phyloP scores from a whole-genome alignment of 1,284 basidiomycete genomes.

The Anthracocystis panici-leucophaei region DNA sequence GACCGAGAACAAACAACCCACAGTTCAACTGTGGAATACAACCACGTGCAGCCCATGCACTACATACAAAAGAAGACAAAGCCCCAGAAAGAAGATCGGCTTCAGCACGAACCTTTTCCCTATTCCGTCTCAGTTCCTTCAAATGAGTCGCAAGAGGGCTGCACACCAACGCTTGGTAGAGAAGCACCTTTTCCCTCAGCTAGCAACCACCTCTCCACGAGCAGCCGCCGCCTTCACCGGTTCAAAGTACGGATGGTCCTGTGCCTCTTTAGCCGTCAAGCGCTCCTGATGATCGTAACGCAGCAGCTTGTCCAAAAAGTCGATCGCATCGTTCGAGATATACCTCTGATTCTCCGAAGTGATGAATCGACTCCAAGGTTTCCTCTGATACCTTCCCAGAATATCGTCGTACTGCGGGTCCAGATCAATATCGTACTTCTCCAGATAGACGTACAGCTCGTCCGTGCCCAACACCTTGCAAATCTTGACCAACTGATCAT shows the following conservation, averaged over 20 bases:
- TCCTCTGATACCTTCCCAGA: constrained; percentile 78
- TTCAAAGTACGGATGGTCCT: constrained; percentile 67
- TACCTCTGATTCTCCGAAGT: constrained; percentile 88
- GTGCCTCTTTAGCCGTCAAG: constrained; percentile 79
- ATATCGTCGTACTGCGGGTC: constrained; percentile 70
- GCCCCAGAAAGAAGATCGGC: not conserved
- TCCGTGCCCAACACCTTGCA: constrained; percentile 97
- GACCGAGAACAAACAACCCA: constrained; percentile 11
- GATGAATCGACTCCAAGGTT: constrained; percentile 77
- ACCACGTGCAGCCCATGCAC: not conserved
- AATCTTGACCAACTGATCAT: constrained; percentile 98
- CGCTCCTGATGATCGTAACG: constrained; percentile 97
- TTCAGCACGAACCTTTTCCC: no score
- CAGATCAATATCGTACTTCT: constrained; percentile 77
- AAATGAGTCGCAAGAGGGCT: not conserved
- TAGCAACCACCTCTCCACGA: constrained; percentile 49
- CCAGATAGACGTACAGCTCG: constrained; percentile 80
- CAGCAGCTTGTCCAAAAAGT: constrained; percentile 94
- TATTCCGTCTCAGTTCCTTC: not conserved
- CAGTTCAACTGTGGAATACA: constrained; percentile 1
- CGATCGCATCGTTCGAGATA: constrained; percentile 81
- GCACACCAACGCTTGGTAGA: not conserved
- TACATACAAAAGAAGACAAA: no score
- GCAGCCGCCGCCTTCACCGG: constrained; percentile 56
- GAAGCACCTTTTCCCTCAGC: not conserved